Percentiles rank a stretch among this genome's conserved stretches.
phyloP scores from a whole-genome alignment of 2,329 filamentous ascomycete genomes.

The Fusarium caatingaense region DNA sequence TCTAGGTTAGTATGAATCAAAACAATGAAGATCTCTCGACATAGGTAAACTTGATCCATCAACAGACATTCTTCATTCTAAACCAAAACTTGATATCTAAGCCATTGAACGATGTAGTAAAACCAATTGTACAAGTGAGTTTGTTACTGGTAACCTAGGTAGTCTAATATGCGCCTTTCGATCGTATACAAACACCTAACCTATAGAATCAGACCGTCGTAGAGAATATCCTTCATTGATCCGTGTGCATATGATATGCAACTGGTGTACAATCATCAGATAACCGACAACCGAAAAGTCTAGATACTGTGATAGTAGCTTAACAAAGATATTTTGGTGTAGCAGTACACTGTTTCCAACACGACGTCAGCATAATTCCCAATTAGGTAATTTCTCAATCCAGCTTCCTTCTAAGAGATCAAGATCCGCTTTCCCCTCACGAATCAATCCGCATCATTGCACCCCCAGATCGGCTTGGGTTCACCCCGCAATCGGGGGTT shows the following conservation, averaged over 20 bases:
- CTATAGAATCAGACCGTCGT: background rate
- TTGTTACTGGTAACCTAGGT: background rate
- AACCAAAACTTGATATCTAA: background rate
- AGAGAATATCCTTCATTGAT: background rate
- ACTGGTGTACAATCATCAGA: background rate
- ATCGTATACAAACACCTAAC: background rate
- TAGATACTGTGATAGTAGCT: background rate
- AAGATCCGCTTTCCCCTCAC: conserved; percentile 42
- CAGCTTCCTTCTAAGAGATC: conserved; percentile 22
- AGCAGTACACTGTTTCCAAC: background rate
- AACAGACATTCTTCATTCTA: background rate
- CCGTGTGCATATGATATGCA: background rate
- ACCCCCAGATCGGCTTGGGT: conserved; percentile 29
- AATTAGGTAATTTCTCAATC: conserved; percentile 30
- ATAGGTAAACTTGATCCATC: background rate
- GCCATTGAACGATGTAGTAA: background rate
- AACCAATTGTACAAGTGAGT: background rate
- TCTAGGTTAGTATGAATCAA: no score
- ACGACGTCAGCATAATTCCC: conserved; percentile 17
- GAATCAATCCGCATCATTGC: conserved; percentile 24
- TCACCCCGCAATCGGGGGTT: conserved; percentile 41
- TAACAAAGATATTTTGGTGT: background rate
- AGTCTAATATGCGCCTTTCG: background rate
- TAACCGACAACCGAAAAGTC: background rate
- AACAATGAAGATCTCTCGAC: background rate